phyloP scores from a whole-genome alignment of 108 stramenopile species.

The Cyclotella sp. region DNA sequence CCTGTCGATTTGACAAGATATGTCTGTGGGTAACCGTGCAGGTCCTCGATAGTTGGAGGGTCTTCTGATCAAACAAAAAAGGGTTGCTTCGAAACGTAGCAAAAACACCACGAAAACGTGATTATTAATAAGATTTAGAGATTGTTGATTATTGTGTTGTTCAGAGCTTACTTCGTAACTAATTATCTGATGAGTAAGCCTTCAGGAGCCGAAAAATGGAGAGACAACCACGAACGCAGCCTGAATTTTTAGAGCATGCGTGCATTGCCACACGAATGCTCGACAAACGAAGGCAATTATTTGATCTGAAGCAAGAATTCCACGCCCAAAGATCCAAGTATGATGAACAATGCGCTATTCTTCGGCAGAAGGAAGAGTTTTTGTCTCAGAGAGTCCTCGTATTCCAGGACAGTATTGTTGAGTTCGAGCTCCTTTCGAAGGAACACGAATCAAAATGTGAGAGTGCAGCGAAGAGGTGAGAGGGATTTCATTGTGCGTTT shows the following conservation, averaged over 20 bases:
- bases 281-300: conserved; percentile 37
- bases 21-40: conserved; percentile 19
- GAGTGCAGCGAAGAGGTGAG: conserved; percentile 33
- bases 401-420: conserved; percentile 29
- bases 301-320: conserved; percentile 36
- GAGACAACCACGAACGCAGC: conserved; percentile 4
- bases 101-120: too few relatives aligned
- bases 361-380: conserved; percentile 23
- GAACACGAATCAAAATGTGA: conserved; percentile 16
- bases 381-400: conserved; percentile 16
- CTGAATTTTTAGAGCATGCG: conserved; percentile 41
- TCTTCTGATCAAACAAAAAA: not conserved
- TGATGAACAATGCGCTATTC: not conserved
- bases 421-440: conserved; percentile 18
- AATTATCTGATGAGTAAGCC: too few relatives aligned
- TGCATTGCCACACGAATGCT: conserved; percentile 45
- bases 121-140: too few relatives aligned
- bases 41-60: not conserved
- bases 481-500: not conserved
- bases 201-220: not conserved
- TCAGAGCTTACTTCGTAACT: not conserved
- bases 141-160: too few relatives aligned
- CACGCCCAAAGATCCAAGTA: conserved; percentile 14
- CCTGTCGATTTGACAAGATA: conserved; percentile 44
- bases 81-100: too few relatives aligned